Conservation (phyloP, 164 flowering plant genomes). For the Chimonanthus praecox region DNA sequence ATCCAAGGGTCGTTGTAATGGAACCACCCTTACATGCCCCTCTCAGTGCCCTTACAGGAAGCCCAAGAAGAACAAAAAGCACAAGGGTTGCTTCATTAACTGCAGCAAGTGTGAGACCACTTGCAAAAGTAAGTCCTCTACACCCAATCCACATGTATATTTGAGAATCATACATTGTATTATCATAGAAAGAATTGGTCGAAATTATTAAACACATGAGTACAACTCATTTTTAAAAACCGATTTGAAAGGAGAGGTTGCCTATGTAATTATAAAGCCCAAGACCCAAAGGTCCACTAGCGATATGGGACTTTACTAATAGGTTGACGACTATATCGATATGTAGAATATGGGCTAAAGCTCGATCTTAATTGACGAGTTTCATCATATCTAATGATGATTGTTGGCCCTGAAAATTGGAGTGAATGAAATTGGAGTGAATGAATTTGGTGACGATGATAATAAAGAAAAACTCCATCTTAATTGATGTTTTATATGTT, state of each 20-base stretch:
- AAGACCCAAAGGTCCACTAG: too few relatives aligned
- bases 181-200: background rate
- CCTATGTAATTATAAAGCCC: background rate
- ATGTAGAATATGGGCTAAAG: too few relatives aligned
- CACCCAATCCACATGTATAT: background rate
- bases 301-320: too few relatives aligned
- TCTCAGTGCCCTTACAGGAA: slow-evolving; percentile 46
- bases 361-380: too few relatives aligned
- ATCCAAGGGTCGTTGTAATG: slow-evolving; percentile 25
- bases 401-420: too few relatives aligned
- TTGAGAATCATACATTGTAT: background rate
- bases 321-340: too few relatives aligned
- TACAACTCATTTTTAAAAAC: background rate
- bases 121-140: slow-evolving; percentile 46
- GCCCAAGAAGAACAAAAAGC: slow-evolving; percentile 46
- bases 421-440: too few relatives aligned
- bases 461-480: too few relatives aligned
- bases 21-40: slow-evolving; percentile 39
- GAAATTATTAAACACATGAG: background rate
- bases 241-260: background rate
- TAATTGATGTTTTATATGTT: too few relatives aligned
- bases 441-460: too few relatives aligned
- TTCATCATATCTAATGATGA: too few relatives aligned
- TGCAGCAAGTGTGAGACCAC: slow-evolving; percentile 62
- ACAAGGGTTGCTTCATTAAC: slow-evolving; percentile 51